Evolutionary conservation across 805 yeast species (phyloP), one percentile per base, ranked within the genome.

Genomic region (Yarrowia porcina): DNA sequence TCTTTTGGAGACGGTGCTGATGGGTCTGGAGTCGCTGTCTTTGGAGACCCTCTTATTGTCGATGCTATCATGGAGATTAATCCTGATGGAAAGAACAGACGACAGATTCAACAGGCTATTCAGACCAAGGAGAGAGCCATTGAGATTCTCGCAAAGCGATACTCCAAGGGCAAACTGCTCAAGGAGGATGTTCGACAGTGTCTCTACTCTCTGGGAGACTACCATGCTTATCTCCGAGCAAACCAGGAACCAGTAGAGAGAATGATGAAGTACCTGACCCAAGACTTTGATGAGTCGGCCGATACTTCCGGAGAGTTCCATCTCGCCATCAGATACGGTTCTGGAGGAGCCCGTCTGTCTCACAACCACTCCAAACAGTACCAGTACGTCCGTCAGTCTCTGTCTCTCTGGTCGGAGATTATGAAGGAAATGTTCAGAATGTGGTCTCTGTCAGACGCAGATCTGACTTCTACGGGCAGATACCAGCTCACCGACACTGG

Each of bases 361-460:
- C 96, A 88, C 71, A 82, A 81, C 69, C 94, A 88, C 69, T 81
- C 79, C 41, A 83, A 86, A 69, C 96, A 88, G 75, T 87, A 76
- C 72, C 82, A 86, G 66, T 88, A 88, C 69, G 93, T 88, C 13
- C 79, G 83, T 61, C 96, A 89, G 69, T 88, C 93, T 0, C 74
- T 88, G 61, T 83, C 84, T 18, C 72, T 88, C 60, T 88, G 96
- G 96, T 84, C 89, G 0, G 80, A 84, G 63, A 86, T 88, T 64
- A 88, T 87, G 84, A 76, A 88, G 63, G 91, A 89, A 65, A 86
- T 88, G 88, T 84, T 87, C 67, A 82, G 81, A 72, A 74, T 88
- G 21, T 88, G 96, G 96, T 84, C 83, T 36, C 78, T 85, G 35
- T 90, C 93, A 0, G 96, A 88, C 69, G 82, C 81, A 41, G 94